Percentiles rank a stretch among this genome's conserved stretches.
These are phyloP conservation scores for Magnolia sinica DNA, from an alignment of 164 flowering plant species.

Conservation along the genomic window DNA sequence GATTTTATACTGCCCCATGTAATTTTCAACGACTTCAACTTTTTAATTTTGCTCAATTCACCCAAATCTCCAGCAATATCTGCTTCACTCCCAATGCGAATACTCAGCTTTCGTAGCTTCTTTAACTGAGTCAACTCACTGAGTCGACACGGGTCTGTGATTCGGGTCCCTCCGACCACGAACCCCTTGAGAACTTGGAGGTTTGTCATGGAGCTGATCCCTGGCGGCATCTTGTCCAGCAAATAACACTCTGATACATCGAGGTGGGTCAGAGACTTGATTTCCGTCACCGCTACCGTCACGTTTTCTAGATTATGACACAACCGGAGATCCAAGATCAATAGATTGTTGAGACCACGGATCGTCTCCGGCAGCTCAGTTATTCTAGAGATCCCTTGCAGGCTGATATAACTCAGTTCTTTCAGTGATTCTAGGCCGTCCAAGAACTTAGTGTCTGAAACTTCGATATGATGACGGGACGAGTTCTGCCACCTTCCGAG, in stretches of 20 bases:
- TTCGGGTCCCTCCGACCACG: constrained; percentile 13
- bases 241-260: constrained; percentile 45
- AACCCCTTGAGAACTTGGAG: constrained; percentile 53
- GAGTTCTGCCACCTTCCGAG: constrained; percentile 38
- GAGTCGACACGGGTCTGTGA: constrained; percentile 17
- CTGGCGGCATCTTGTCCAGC: constrained; percentile 33
- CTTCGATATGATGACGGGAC: constrained; percentile 30
- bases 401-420: constrained; percentile 23
- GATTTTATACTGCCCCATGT: too few species aligned
- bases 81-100: constrained; percentile 13
- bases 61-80: background rate
- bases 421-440: constrained; percentile 14
- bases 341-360: constrained; percentile 20
- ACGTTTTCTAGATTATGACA: constrained; percentile 36
- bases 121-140: constrained; percentile 19
- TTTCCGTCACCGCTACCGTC: constrained; percentile 13
- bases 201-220: constrained; percentile 17
- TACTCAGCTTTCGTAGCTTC: constrained; percentile 30
- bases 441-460: constrained; percentile 19
- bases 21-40: too few species aligned
- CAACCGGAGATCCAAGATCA: constrained; percentile 35
- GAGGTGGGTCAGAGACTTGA: constrained; percentile 36
- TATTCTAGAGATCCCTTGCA: constrained; percentile 41
- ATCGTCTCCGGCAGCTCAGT: constrained; percentile 20
- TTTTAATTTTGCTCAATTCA: too few species aligned